Base-by-base conservation (phyloP, 768 basidiomycete species). In the Podaxis rugospora region DNA sequence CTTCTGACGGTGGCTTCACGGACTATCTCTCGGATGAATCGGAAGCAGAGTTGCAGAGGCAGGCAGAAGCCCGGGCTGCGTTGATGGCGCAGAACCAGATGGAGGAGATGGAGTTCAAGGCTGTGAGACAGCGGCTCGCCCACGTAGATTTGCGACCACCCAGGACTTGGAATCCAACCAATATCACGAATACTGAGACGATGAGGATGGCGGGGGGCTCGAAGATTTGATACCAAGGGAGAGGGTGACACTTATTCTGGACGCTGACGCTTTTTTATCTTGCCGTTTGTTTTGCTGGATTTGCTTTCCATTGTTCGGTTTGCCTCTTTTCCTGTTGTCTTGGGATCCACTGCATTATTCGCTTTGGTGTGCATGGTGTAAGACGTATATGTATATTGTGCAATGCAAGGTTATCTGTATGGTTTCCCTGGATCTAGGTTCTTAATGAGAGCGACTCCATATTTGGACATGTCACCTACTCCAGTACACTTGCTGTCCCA, bases 11-110 rank as follows among this genome's bases (percentile, higher is more conserved):
- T 11, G 90, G 85, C 14, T 94, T 94, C 68, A 94, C 92, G 11
- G 92, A 94, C 70, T 94, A 94, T 70, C 74, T 93, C 32, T 93
- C 91, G n/a, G 92, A 93, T 69, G 92, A 94, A 73, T 93, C 91
- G n/a, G 92, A 94, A 68, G 90, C 86, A 27, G 92, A 94, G 70
- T 72, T 94, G 57, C 92, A 94, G 73, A 80, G 90, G 62, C 91
- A 93, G 72, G 92, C 92, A 4, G 92, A 93, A 68, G 85, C 84
- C 21, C 85, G 83, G 63, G 92, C 92, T 3, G 89, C 87, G 4
- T 71, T 90, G 46, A 73, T 90, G 14, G 91, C 89, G n/a, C 88
- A 92, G 75, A 89, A 83, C 62, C 86, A 89, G 66, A 82, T 85
- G 49, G 91, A 93, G 71, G 91, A 93, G 69, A 76, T 81, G 63